A percentile compares a stretch with the other conserved stretches of the same genome.
Conservation (phyloP, 805 yeast species). For the Teunomyces tritomae region DNA sequence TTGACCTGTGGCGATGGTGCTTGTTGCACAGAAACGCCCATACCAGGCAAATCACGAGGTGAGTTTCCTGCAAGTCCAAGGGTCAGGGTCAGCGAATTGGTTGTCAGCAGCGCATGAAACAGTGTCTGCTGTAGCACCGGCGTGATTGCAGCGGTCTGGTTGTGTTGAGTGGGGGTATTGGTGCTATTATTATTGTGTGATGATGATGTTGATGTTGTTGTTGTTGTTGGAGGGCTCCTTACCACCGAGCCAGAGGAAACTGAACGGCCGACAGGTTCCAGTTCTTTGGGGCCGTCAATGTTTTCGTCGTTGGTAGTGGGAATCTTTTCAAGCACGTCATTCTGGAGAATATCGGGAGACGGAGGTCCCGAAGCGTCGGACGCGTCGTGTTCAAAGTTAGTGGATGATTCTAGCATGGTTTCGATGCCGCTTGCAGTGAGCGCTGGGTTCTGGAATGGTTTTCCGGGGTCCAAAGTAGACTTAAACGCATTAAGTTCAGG, state of each 20-base stretch:
- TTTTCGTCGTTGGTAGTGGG: conserved; percentile 34
- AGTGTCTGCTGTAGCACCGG: conserved; percentile 24
- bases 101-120: conserved; percentile 10
- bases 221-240: conserved; percentile 20
- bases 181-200: no score
- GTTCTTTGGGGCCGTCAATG: conserved; percentile 20
- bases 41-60: conserved; percentile 25
- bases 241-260: conserved; percentile 23
- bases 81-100: conserved; percentile 14
- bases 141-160: conserved; percentile 29
- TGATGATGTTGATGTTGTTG: no score
- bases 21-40: conserved; percentile 9
- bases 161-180: conserved; percentile 10
- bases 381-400: neutral
- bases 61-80: conserved; percentile 9
- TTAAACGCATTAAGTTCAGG: conserved; percentile 16
- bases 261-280: neutral
- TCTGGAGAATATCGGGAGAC: conserved; percentile 14
- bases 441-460: conserved; percentile 16
- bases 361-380: conserved; percentile 9
- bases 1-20: conserved; percentile 6
- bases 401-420: conserved; percentile 13
- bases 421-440: conserved; percentile 14
- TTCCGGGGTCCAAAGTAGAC: conserved; percentile 49
- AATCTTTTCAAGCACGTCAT: conserved; percentile 26